Evolutionary conservation across 2,329 filamentous ascomycete genomes (phyloP), one percentile per base, ranked within the genome.

Genomic region (Bisporella sp.): DNA sequence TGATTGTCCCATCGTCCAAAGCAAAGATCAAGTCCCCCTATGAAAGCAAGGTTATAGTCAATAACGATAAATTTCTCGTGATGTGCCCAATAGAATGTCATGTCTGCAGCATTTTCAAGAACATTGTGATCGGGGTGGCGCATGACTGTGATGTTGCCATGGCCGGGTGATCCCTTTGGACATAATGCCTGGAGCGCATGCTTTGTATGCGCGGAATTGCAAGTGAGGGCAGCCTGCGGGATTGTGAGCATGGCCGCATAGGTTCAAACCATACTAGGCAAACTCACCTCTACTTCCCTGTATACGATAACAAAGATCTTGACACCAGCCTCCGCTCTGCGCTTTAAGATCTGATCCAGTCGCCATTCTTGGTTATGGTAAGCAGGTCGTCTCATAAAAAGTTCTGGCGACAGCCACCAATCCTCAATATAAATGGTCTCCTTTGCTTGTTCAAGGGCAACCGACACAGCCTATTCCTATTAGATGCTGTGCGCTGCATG

Each of bases 11-110:
- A 97, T 48, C 93, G 82, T 6, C 93, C 93, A 65, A 96, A 99
- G 68, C 93, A 99, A 32, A 97, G 73, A 69, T 99, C 93, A 5
- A 99, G 75, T 0, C 93, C 93, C 47, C 93, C 93, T 52, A 97
- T 92, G 63, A 97, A 97, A 11, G 90, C 93, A 59, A 92, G 71
- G 12, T 84, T 79, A 63, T 95, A 95, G 69, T 97, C 93, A 48
- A 97, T 87, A 13, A 99, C 87, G 49, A 97, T 87, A 64, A 96
- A 95, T 66, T 99, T 99, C 63, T 99, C 93, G 66, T 99, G 93
- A 65, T 99, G 93, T 0, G 93, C 93, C 82, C 92, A 97, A 71
- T 96, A 96, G 63, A 96, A 89, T 0, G 90, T 96, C 88, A 96
- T 95, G 60, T 97, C 92, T 31, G 87, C 87, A 2, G 86, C 87